Conservation (phyloP, 768 basidiomycete species). For the Lyophyllum atratum region DNA sequence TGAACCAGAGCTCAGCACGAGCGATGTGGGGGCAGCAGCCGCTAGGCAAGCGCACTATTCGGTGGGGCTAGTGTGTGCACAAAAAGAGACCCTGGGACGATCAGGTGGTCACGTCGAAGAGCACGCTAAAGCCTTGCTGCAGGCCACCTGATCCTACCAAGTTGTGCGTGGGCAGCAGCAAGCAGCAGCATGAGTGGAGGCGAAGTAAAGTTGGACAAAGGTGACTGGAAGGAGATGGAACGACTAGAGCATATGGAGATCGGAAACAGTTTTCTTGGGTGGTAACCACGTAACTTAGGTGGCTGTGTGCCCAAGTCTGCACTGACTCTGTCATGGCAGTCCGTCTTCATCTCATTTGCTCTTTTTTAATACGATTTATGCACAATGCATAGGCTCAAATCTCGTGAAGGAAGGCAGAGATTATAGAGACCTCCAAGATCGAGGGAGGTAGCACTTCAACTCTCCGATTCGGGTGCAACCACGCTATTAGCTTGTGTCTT, state of each 20-base stretch:
- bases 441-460: too few relatives aligned
- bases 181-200: background rate
- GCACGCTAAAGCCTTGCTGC: conserved; percentile 1
- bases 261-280: too few relatives aligned
- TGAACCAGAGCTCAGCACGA: background rate
- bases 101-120: conserved; percentile 6
- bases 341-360: too few relatives aligned
- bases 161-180: background rate
- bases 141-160: background rate
- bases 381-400: too few relatives aligned
- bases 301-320: background rate
- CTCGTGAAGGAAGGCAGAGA: too few relatives aligned
- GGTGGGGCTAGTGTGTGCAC: background rate
- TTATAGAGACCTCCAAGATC: too few relatives aligned
- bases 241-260: background rate
- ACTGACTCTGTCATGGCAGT: too few relatives aligned
- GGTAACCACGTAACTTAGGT: background rate
- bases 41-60: background rate
- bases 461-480: too few relatives aligned
- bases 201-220: background rate
- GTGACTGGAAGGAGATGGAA: too few relatives aligned
- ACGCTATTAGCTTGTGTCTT: too few relatives aligned
- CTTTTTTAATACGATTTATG: too few relatives aligned
- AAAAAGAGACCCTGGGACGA: background rate
- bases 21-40: background rate